Evolutionary conservation across 352 stramenopile genomes (phyloP), one percentile per base, ranked within the genome.

Genomic region (Phytopythium boreale): DNA sequence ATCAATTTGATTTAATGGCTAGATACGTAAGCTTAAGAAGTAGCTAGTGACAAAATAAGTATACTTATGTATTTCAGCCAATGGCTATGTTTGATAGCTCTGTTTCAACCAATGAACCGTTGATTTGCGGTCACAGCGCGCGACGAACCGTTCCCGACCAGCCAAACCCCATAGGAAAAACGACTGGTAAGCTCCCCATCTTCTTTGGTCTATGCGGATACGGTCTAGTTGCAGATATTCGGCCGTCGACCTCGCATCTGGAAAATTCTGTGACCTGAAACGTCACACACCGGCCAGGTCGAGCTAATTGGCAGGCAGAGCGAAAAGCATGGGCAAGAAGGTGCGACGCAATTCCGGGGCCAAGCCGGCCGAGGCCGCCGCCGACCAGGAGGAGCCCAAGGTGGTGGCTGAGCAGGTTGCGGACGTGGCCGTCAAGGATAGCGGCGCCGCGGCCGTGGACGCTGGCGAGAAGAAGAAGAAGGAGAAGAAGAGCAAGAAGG

Each of bases 381-480:
- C 31, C 2, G 44, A 27, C 15, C 50, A 51, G 4, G 57, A 67
- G 50, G 63, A 69, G 31, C 46, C 58, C 31, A 24, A 34, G 22
- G 62, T n/a, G 46, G 62, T 60, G 49, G 59, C 66, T 43, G 70
- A 44, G 36, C 62, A 68, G 55, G 61, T 53, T 46, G 44, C 59
- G 19, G 56, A 57, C 27, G 49, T 24, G 24, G 49, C 24, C 27
- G 61, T 61, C 19, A 57, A 64, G 31, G 51, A 43, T 14, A 15
- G 19, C 24, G 55, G 27, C 22, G 46, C 57, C 14, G n/a, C 46
- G 11, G 44, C 46, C 20, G 53, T 63, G 52, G 72, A 72, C 59
- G 70, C 66, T 43, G 55, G 62, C n/a, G 75, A 72, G 39, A 78
- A 80, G 64, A 79, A 75, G 56, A 64, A 51, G 20, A 81, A 83